Percentiles rank a stretch among this genome's conserved stretches.
Conservation (phyloP, 192 early-diverging fungal species). For the Cladochytrium replicatum region DNA sequence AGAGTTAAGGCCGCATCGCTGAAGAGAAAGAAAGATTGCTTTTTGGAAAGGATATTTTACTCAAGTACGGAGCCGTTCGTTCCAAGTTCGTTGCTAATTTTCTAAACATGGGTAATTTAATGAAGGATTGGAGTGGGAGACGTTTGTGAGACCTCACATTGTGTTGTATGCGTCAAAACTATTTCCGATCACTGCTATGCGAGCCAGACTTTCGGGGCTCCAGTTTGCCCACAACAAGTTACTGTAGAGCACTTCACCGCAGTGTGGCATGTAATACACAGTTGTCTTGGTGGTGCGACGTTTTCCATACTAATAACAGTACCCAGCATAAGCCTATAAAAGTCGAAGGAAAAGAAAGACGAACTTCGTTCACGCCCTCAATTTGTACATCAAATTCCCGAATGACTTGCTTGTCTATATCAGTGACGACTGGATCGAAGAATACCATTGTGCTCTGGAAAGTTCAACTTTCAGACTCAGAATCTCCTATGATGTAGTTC, state of each 20-base stretch:
- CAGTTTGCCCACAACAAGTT: slow-evolving; percentile 25
- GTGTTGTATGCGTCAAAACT: slow-evolving; percentile 19
- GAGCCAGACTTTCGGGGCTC: background rate
- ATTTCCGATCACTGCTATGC: slow-evolving; percentile 21
- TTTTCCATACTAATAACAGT: slow-evolving; percentile 5
- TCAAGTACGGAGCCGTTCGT: slow-evolving; percentile 7
- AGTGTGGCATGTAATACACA: slow-evolving; percentile 33
- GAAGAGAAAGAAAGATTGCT: slow-evolving; percentile 7
- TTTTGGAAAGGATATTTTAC: background rate
- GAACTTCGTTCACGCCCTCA: slow-evolving; percentile 19
- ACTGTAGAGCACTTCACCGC: slow-evolving; percentile 22
- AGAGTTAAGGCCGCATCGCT: too few relatives aligned
- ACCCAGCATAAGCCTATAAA: background rate
- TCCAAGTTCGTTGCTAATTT: background rate
- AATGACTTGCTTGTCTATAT: slow-evolving; percentile 6
- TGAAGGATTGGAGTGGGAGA: background rate
- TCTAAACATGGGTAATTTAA: background rate
- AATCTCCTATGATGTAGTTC: too few relatives aligned
- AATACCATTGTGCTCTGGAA: background rate
- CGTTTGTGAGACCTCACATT: slow-evolving; percentile 2
- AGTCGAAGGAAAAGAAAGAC: background rate
- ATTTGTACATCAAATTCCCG: slow-evolving; percentile 1
- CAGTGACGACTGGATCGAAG: slow-evolving; percentile 25
- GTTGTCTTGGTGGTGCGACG: slow-evolving; percentile 7
- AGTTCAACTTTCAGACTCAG: background rate